phyloP scores from a whole-genome alignment of 1,284 basidiomycete genomes.

The Sutorius eximius region DNA sequence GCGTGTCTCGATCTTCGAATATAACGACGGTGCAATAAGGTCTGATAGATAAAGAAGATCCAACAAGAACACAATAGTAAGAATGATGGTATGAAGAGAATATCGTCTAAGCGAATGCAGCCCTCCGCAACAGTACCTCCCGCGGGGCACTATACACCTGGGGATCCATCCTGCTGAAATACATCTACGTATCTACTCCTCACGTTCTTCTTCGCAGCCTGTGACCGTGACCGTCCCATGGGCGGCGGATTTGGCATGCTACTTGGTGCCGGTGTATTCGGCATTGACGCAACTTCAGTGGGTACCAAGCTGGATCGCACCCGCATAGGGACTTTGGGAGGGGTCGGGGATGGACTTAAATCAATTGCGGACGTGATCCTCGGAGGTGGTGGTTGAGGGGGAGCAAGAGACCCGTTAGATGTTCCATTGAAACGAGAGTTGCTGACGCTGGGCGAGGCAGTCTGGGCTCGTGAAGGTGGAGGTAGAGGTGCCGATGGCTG shows the following conservation, averaged over 20 bases:
- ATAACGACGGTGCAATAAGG: slow-evolving; percentile 16
- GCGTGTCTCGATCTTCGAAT: slow-evolving; percentile 1
- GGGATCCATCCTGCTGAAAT: slow-evolving; percentile 56
- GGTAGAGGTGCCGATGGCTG: slow-evolving; percentile 48
- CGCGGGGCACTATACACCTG: slow-evolving; percentile 13
- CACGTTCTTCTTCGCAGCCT: slow-evolving; percentile 69
- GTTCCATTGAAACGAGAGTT: slow-evolving; percentile 32
- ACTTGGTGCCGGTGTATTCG: slow-evolving; percentile 36
- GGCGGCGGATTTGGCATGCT: slow-evolving; percentile 44
- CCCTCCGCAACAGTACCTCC: background rate
- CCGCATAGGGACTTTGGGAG: slow-evolving; percentile 52
- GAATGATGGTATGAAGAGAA: slow-evolving; percentile 20
- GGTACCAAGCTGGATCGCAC: slow-evolving; percentile 68
- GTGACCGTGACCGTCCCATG: slow-evolving; percentile 56
- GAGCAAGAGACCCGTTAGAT: slow-evolving; percentile 22
- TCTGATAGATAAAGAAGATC: slow-evolving; percentile 31
- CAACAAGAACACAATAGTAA: slow-evolving; percentile 21
- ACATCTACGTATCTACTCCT: slow-evolving; percentile 85
- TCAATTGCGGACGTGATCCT: slow-evolving; percentile 66
- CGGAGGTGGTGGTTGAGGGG: slow-evolving; percentile 44
- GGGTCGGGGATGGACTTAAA: slow-evolving; percentile 50
- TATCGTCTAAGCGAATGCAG: slow-evolving; percentile 1
- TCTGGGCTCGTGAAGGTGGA: slow-evolving; percentile 65
- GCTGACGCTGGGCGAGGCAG: slow-evolving; percentile 69
- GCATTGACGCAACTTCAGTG: slow-evolving; percentile 35